phyloP scores from a whole-genome alignment of 2,329 filamentous ascomycete genomes.

The Fulvia fulva region DNA sequence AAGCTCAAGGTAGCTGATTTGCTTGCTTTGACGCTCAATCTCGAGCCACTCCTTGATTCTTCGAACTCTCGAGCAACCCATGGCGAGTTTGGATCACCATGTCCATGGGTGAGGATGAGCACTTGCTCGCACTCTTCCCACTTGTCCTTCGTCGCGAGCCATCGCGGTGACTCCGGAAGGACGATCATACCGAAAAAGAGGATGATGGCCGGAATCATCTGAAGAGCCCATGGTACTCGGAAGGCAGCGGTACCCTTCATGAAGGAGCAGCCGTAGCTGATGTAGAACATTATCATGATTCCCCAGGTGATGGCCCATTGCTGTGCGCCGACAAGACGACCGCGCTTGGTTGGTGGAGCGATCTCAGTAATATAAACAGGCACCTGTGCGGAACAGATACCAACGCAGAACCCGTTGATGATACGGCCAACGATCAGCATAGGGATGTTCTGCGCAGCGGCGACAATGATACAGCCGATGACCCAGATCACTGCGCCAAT shows the following conservation, averaged over 20 bases:
- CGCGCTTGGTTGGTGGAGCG: constrained; percentile 55
- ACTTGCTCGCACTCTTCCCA: constrained; percentile 45
- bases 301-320: constrained; percentile 66
- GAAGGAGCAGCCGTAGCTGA: constrained; percentile 61
- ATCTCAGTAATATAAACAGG: constrained; percentile 67
- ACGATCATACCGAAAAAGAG: constrained; percentile 48
- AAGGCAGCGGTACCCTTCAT: constrained; percentile 55
- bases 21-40: constrained; percentile 65
- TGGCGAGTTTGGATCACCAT: constrained; percentile 29
- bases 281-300: constrained; percentile 31
- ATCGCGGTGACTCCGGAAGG: constrained; percentile 63
- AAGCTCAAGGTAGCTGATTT: constrained; percentile 68
- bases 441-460: constrained; percentile 59
- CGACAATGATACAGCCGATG: constrained; percentile 60
- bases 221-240: constrained; percentile 48
- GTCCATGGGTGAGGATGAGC: constrained; percentile 41
- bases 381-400: constrained; percentile 67
- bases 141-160: constrained; percentile 44
- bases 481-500: constrained; percentile 42
- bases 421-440: constrained; percentile 70
- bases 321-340: constrained; percentile 65
- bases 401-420: constrained; percentile 68
- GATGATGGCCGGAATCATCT: constrained; percentile 46
- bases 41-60: constrained; percentile 69
- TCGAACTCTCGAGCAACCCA: constrained; percentile 64